Evolutionary conservation across 202 grass and related monocot species (phyloP).

Genomic region (Dendrocalamus latiflorus): DNA sequence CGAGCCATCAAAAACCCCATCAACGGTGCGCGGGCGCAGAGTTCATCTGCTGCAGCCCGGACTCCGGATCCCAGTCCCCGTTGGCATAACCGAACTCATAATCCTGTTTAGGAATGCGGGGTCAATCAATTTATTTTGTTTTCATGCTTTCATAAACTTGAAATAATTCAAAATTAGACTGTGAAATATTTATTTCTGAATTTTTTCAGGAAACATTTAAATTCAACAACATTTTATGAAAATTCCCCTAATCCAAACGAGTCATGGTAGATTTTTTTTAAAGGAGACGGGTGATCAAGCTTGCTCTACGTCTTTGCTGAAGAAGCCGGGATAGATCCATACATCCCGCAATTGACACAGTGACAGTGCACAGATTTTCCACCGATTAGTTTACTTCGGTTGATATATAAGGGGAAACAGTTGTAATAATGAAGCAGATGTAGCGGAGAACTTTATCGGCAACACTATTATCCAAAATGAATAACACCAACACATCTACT

Average conservation of each 20-base stretch:
- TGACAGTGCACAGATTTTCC: not conserved
- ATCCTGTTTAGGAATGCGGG: too few relatives aligned
- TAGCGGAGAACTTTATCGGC: not conserved
- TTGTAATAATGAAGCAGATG: not conserved
- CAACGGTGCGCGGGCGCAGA: too few relatives aligned
- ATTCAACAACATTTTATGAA: not conserved
- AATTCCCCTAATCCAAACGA: not conserved
- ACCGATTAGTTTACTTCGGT: not conserved
- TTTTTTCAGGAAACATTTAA: not conserved
- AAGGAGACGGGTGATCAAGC: too few relatives aligned
- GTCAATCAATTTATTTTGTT: too few relatives aligned
- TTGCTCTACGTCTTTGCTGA: not conserved
- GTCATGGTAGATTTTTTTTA: too few relatives aligned
- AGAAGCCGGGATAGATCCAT: not conserved
- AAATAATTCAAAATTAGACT: not conserved
- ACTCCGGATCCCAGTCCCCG: too few relatives aligned
- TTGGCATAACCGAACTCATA: too few relatives aligned
- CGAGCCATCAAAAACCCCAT: too few relatives aligned
- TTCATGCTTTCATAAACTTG: not conserved
- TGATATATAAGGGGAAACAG: not conserved
- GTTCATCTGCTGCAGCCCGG: too few relatives aligned
- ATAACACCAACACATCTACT: not conserved
- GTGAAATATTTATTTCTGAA: not conserved
- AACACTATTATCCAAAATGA: not conserved
- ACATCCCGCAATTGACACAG: not conserved